Percentiles rank a stretch among this genome's conserved stretches.
Conservation (phyloP, 805 yeast genomes). For the Lipomyces kockii region DNA sequence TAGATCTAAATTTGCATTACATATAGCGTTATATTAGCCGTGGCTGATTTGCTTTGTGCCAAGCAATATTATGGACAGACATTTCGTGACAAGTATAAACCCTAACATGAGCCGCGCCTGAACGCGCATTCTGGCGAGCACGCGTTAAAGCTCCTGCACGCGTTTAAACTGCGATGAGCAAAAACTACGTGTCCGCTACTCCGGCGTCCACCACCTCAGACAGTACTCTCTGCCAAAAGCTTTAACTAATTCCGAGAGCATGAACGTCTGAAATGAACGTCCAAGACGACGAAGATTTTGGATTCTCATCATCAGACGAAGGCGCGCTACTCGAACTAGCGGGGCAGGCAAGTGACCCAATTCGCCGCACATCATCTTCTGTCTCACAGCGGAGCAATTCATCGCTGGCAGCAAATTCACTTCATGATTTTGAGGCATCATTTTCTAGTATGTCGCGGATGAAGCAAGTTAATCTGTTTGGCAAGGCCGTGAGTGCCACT, state of each 20-base stretch:
- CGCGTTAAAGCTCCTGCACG: background rate
- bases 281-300: conserved; percentile 8
- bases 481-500: conserved; percentile 2
- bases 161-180: background rate
- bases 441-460: background rate
- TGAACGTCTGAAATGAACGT: conserved; percentile 1
- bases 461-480: conserved; percentile 9
- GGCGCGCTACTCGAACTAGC: background rate
- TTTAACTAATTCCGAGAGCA: background rate
- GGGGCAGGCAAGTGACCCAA: background rate
- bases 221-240: background rate
- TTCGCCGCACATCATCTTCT: background rate
- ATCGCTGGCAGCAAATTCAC: background rate
- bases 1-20: no score
- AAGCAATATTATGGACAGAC: no score
- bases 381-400: background rate
- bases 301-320: conserved; percentile 7
- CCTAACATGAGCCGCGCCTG: conserved; percentile 8
- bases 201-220: no score
- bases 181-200: no score
- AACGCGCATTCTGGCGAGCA: background rate
- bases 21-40: no score
- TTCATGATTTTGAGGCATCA: background rate
- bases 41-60: no score
- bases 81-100: no score